These are phyloP conservation scores for Epichloe uncinata DNA, from an alignment of 2,329 filamentous ascomycete genomes.

Conservation along the genomic window DNA sequence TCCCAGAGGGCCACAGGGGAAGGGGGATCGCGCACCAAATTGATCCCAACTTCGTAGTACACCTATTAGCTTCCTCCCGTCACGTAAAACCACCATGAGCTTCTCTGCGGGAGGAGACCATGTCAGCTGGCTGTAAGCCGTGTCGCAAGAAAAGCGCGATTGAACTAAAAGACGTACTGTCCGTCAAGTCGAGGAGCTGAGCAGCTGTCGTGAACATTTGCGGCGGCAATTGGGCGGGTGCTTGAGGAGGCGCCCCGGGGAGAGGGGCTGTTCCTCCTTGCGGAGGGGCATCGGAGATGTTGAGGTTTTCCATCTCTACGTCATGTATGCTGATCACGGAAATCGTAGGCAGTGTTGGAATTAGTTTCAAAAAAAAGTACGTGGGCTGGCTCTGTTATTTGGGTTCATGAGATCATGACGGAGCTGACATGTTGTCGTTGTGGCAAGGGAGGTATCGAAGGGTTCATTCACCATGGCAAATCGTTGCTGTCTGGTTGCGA, in stretches of 20 bases:
- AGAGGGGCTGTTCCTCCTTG: conserved; percentile 21
- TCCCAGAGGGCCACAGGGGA: no score
- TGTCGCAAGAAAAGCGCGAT: not conserved
- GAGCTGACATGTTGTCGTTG: not conserved
- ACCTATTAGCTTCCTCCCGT: conserved; percentile 87
- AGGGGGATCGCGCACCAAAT: conserved; percentile 50
- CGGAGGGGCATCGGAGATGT: conserved; percentile 34
- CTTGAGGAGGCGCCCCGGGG: conserved; percentile 22
- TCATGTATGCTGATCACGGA: conserved; percentile 10
- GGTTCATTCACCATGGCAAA: not conserved
- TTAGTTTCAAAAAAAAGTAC: not conserved
- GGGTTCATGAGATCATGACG: not conserved
- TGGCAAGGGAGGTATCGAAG: not conserved
- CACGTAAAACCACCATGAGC: conserved; percentile 78
- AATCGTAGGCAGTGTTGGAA: conserved; percentile 3
- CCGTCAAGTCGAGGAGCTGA: conserved; percentile 87
- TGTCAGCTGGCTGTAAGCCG: conserved; percentile 13
- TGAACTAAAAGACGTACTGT: conserved; percentile 54
- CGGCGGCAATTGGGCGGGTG: conserved; percentile 57
- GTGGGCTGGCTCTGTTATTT: not conserved
- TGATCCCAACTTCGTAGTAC: conserved; percentile 95
- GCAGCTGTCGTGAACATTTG: conserved; percentile 99
- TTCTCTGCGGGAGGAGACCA: conserved; percentile 55
- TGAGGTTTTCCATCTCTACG: conserved; percentile 39
- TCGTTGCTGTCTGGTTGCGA: not conserved